These are phyloP conservation scores for Skeletonema tropicum DNA, from an alignment of 108 stramenopile species.

Conservation along the genomic window DNA sequence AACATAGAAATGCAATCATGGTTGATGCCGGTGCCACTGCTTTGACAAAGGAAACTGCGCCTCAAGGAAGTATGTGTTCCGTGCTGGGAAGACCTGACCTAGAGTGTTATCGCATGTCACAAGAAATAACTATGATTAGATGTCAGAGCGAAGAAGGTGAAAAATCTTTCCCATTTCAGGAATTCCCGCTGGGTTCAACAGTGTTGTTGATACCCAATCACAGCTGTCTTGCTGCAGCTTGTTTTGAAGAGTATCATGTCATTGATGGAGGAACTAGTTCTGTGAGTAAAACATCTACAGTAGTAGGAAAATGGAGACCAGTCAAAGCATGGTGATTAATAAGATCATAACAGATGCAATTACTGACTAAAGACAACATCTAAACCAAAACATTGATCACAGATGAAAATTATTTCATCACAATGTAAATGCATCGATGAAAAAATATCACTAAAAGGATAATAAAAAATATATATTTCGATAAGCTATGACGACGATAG, in stretches of 20 bases:
- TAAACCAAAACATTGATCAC: neutral
- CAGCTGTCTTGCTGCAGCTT: constrained; percentile 47
- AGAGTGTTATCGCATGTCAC: constrained; percentile 49
- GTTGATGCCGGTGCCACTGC: constrained; percentile 51
- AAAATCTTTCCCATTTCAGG: constrained; percentile 31
- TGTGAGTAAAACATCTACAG: neutral
- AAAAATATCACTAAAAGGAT: no score
- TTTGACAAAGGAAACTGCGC: constrained; percentile 40
- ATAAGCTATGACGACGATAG: no score
- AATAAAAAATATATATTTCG: no score
- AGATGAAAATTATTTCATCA: neutral
- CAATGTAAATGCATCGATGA: no score
- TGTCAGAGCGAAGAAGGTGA: neutral
- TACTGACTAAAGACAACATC: neutral
- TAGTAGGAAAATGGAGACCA: constrained; percentile 37
- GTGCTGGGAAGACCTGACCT: constrained; percentile 29
- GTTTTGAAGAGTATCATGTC: constrained; percentile 40
- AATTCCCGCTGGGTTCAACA: constrained; percentile 38
- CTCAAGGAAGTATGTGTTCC: constrained; percentile 37
- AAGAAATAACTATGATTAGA: constrained; percentile 42
- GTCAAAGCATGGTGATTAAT: constrained; percentile 18
- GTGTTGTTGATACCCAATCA: constrained; percentile 39
- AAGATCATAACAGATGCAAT: no score
- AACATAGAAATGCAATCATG: constrained; percentile 39
- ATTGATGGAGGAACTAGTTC: constrained; percentile 24